Evolutionary conservation across 306 rosid species (phyloP), one percentile per base, ranked within the genome.

Genomic region (Citrullus colocynthis): DNA sequence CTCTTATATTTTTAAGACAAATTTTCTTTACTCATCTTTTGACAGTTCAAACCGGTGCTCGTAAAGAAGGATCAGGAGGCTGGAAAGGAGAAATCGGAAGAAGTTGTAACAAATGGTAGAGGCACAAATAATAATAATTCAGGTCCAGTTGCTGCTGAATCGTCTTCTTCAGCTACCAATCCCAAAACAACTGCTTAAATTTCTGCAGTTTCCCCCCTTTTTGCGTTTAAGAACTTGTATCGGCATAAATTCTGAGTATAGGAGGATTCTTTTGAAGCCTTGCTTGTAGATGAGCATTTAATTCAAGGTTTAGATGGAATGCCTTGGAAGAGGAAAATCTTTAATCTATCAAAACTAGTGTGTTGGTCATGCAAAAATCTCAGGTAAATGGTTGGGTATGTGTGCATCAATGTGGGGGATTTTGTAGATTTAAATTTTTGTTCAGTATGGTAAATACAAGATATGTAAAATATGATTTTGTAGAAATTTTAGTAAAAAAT

Each of bases 31-130:
- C 51, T 57, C 21, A 9, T 41, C 17, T 2, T 63, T 78, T 78
- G 85, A 81, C 92, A 95, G 99, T 95, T 95, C 82, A 85, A 90
- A 86, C 99, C 97, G 2, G 92, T 92, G 87, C 83, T 89, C 76
- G 90, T 89, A 55, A 89, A 95, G 83, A 90, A 92, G 83, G 92
- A 90, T 74, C 77, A 85, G 70, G 89, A 90, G 7, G 81, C 82
- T 73, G 61, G 28, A 18, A 88, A 80, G 32, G 84, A 78, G 79
- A 86, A 86, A 39, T 87, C 87, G 6, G 88, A 84, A 48, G 85
- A 88, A 76, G 81, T 62, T 52, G 83, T 82, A 59, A 75, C 87
- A 58, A 82, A 86, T 36, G 86, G 67, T 20, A 78, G 72, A 75
- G 84, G 79, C 28, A 45, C 71, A 63, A 79, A 86, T 41, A 60